A percentile compares a stretch with the other conserved stretches of the same genome.
Evolutionary conservation across 768 basidiomycete genomes (phyloP).

Genomic region (Amanita subjunquillea): DNA sequence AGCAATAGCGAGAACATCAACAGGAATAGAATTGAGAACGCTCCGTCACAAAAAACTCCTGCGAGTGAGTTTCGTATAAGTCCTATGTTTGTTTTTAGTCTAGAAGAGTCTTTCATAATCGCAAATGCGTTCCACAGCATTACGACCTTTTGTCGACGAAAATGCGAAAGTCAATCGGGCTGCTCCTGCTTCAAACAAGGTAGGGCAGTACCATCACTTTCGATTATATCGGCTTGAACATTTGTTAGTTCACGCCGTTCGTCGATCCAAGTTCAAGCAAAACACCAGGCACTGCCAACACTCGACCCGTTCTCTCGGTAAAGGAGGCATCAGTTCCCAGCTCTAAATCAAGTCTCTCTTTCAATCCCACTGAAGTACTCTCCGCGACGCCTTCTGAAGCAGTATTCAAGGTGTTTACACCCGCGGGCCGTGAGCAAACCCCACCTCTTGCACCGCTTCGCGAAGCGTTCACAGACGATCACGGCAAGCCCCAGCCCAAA

Average conservation of each 20-base stretch:
- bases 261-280: slow-evolving; percentile 44
- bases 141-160: slow-evolving; percentile 66
- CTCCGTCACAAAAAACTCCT: slow-evolving; percentile 29
- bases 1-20: background rate
- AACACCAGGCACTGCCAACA: slow-evolving; percentile 23
- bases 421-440: slow-evolving; percentile 30
- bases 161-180: slow-evolving; percentile 38
- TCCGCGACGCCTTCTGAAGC: slow-evolving; percentile 22
- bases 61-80: slow-evolving; percentile 14
- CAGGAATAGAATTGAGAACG: slow-evolving; percentile 29
- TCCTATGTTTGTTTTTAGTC: slow-evolving; percentile 1
- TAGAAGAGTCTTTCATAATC: slow-evolving; percentile 7
- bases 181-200: slow-evolving; percentile 31
- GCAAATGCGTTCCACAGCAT: slow-evolving; percentile 26
- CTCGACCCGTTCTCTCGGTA: slow-evolving; percentile 35
- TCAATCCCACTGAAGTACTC: slow-evolving; percentile 18
- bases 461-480: slow-evolving; percentile 34
- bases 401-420: slow-evolving; percentile 60
- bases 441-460: slow-evolving; percentile 28
- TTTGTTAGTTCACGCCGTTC: slow-evolving; percentile 54
- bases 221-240: background rate
- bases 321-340: slow-evolving; percentile 32
- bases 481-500: slow-evolving; percentile 30
- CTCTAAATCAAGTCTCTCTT: slow-evolving; percentile 11
- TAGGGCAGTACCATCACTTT: background rate